Base-by-base conservation (phyloP, 2,329 filamentous ascomycete genomes). In the Aspergillus sp. region DNA sequence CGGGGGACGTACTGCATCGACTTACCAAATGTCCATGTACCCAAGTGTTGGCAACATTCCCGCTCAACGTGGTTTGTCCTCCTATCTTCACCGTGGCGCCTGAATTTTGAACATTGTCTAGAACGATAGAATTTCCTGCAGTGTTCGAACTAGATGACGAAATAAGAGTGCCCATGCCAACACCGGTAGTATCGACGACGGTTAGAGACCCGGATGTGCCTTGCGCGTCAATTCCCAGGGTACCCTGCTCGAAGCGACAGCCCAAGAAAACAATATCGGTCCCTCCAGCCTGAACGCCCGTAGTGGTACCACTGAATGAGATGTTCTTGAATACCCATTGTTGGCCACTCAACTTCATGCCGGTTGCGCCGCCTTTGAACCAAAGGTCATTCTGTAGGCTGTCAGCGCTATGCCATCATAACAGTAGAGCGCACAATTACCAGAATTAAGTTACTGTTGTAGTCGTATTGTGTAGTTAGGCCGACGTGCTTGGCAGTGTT, bases 221-320 rank as follows among this genome's bases (percentile, higher is more conserved):
- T 13, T 23, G 64, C 6, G 64, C 65, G 51, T 73, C 63, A n/a
- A 74, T 67, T n/a, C 69, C 69, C 25, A 68, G 48, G 5, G 62
- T 39, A 36, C 68, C 66, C 8, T 63, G 63, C 42, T 70, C 60
- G 23, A 73, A 72, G 8, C 36, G 60, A 36, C 67, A 69, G 4
- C 63, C 70, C 8, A 72, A 32, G 47, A 72, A 65, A 6, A 71
- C 63, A 10, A 70, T 70, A 23, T 68, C 65, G 3, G 69, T 70
- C 8, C 68, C 71, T 1, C 70, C 80, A 49, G 83, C 79, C 1
- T 77, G 77, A 32, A 88, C 78, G 0, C 76, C 71, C 2, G 79
- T 81, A 2, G 81, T 83, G 68, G 87, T 89, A 66, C 88, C 88
- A 60, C 79, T 84, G 75, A 87, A 89, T 67, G 77, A 83, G 38